Base-by-base conservation (phyloP, 2,329 filamentous ascomycete genomes). In the Cordyceps cicadae region DNA sequence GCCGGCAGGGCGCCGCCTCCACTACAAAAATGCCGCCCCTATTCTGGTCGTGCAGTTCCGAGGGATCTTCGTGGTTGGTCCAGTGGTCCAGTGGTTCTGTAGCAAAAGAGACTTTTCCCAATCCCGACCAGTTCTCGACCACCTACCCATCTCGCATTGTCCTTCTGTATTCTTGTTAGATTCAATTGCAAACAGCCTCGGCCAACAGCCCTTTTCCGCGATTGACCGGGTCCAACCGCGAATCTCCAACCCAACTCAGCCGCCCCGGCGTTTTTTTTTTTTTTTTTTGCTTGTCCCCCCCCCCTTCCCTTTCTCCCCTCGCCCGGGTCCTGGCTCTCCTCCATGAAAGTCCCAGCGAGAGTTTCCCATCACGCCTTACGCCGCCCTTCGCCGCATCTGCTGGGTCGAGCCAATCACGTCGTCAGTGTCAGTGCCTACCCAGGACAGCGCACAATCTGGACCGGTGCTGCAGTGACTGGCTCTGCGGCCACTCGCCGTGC, bases 381-480 rank as follows among this genome's bases (percentile, higher is more conserved):
- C 50, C 58, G 49, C 9, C 39, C 34, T 26, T 45, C 39, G 21
- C 24, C 39, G 29, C 29, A 6, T 51, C 46, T 58, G 21, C 46
- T 34, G 24, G 37, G 32, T 24, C 49, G 57, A n/a, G 29, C 59
- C 59, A 55, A 55, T 55, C 52, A 60, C 52, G 26, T 52, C n/a
- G 41, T 9, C 49, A 53, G 51, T 21, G 50, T 5, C 49, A 53
- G 51, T 52, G 51, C 52, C 51, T 49, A 37, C 24, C 19, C 29
- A 29, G 51, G 45, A 55, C 34, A 52, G 52, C 52, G 52, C 34
- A 50, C 29, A 19, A 15, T 51, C 41, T 14, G 32, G 37, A 52
- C 54, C 19, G 54, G 59, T 55, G 52, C 24, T 48, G 14, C 59
- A 54, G 59, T 41, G 52, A 55, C 54, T 55, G 59, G 59, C 53